phyloP scores from a whole-genome alignment of 495 filamentous ascomycete species.

The Tuber borchii region DNA sequence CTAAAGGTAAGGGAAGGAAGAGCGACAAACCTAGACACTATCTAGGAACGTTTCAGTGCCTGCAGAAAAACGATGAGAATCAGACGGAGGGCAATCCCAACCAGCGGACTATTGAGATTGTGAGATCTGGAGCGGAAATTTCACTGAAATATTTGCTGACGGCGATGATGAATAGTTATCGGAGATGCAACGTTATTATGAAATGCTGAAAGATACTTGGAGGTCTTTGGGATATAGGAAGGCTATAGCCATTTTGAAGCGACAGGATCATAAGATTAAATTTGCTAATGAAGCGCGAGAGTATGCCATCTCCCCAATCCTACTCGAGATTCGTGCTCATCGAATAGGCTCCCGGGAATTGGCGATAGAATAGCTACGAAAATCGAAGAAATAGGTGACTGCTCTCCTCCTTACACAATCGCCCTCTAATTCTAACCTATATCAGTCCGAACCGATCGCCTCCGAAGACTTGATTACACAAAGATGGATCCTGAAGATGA shows the following conservation, averaged over 20 bases:
- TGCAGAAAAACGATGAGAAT: constrained; percentile 54
- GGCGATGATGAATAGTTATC: constrained; percentile 6
- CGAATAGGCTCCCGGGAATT: constrained; percentile 57
- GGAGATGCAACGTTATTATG: constrained; percentile 78
- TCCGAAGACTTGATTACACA: constrained; percentile 65
- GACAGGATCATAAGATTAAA: constrained; percentile 58
- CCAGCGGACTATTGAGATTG: constrained; percentile 49
- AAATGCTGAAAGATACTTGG: constrained; percentile 69
- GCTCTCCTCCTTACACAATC: neutral
- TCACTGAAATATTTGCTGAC: neutral
- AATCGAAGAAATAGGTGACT: constrained; percentile 75
- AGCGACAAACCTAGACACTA: constrained; percentile 18
- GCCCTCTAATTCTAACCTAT: neutral
- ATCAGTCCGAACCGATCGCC: constrained; percentile 56
- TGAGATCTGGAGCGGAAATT: neutral
- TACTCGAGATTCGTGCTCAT: constrained; percentile 9
- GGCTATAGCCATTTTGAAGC: constrained; percentile 64
- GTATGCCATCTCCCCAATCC: neutral
- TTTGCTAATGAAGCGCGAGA: constrained; percentile 61
- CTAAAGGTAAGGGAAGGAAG: constrained; percentile 1
- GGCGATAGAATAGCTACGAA: constrained; percentile 73
- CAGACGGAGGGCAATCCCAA: constrained; percentile 56
- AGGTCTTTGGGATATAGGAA: constrained; percentile 71
- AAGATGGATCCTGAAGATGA: constrained; percentile 58
- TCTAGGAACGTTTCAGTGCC: constrained; percentile 55